These are phyloP conservation scores for Coemansia aciculifera DNA, from an alignment of 192 early-diverging fungal species.

Conservation along the genomic window DNA sequence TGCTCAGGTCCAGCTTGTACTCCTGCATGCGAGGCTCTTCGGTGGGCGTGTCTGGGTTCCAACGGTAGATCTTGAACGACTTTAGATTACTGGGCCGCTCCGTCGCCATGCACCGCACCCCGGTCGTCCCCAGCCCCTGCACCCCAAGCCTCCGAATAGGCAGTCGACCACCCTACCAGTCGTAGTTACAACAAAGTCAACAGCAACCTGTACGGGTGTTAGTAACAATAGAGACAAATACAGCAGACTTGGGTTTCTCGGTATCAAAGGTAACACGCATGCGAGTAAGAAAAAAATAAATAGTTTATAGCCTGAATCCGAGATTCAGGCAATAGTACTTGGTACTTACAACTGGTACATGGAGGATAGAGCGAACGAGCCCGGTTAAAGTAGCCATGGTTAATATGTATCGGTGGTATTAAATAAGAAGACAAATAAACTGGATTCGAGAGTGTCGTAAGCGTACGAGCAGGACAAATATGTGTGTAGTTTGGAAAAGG, in stretches of 20 bases:
- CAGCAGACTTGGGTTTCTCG: not conserved
- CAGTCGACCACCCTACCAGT: conserved; percentile 3
- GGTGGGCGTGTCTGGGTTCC: conserved; percentile 88
- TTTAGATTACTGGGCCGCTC: conserved; percentile 71
- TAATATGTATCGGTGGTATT: conserved; percentile 10
- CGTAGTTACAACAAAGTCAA: not conserved
- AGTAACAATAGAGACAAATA: not conserved
- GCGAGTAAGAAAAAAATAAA: not conserved
- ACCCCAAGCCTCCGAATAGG: conserved; percentile 31
- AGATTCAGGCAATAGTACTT: not conserved
- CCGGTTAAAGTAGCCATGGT: conserved; percentile 17
- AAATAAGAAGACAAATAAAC: not conserved
- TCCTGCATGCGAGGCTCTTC: conserved; percentile 85
- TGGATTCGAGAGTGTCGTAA: conserved; percentile 5
- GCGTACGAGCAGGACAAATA: not conserved
- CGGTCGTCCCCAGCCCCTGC: conserved; percentile 30
- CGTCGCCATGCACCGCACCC: conserved; percentile 26
- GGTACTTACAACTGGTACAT: conserved; percentile 38
- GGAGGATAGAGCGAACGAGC: conserved; percentile 18
- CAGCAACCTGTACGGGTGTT: not conserved
- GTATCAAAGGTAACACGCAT: too few relatives aligned
- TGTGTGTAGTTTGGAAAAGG: not conserved
- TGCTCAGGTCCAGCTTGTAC: conserved; percentile 89
- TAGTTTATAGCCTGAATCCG: not conserved
- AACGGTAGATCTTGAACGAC: conserved; percentile 95